Conservation (phyloP, 2,329 filamentous ascomycete genomes). For the Aspergillus latus region DNA sequence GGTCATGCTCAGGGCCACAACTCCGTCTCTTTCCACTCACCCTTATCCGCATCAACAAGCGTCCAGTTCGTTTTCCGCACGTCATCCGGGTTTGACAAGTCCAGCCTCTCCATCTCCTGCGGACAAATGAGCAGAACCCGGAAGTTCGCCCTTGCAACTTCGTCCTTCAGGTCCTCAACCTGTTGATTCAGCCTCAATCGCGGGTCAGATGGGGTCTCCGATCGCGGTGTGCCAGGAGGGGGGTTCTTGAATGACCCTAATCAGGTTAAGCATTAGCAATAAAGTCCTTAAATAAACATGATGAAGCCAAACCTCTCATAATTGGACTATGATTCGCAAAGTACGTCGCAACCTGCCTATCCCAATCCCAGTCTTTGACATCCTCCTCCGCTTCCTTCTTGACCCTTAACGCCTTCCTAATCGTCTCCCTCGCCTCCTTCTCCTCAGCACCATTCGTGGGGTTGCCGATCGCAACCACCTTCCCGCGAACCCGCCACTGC, state of each 20-base stretch:
- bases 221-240: conserved; percentile 62
- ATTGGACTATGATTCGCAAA: conserved; percentile 84
- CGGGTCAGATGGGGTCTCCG: conserved; percentile 49
- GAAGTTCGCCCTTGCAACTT: conserved; percentile 70
- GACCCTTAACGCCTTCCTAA: conserved; percentile 31
- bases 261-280: neutral
- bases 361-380: conserved; percentile 69
- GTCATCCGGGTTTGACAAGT: conserved; percentile 66
- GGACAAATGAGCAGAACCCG: conserved; percentile 84
- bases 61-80: conserved; percentile 67
- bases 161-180: conserved; percentile 69
- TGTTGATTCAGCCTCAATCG: conserved; percentile 58
- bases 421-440: conserved; percentile 53
- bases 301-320: conserved; percentile 63
- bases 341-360: conserved; percentile 75
- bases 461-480: conserved; percentile 70
- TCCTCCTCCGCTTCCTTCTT: conserved; percentile 34
- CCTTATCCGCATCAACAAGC: conserved; percentile 49
- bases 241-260: conserved; percentile 70
- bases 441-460: conserved; percentile 60
- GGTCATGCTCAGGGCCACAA: conserved; percentile 58
- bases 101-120: conserved; percentile 71
- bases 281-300: neutral
- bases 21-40: conserved; percentile 66
- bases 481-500: conserved; percentile 83